A percentile compares a stretch with the other conserved stretches of the same genome.
Conservation (phyloP, 2,329 filamentous ascomycete genomes). For the Colletotrichum costaricense region DNA sequence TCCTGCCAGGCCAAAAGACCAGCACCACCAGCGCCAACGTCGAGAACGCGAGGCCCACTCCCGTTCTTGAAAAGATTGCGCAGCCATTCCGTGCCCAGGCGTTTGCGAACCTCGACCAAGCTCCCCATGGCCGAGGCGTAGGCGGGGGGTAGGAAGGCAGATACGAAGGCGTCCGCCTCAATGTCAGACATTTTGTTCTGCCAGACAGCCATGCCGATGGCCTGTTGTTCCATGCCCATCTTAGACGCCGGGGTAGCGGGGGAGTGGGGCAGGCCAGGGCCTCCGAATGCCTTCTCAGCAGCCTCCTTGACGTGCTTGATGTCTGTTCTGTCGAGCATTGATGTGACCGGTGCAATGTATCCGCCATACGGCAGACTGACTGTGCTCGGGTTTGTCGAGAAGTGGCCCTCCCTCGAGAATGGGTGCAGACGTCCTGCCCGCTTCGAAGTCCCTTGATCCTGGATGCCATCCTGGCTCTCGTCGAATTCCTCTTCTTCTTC, state of each 20-base stretch:
- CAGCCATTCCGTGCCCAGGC: constrained; percentile 78
- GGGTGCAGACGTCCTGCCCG: constrained; percentile 73
- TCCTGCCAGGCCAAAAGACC: constrained; percentile 82
- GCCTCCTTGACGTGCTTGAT: constrained; percentile 80
- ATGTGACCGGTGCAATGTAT: constrained; percentile 76
- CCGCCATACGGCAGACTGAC: constrained; percentile 78
- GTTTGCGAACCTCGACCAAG: constrained; percentile 78
- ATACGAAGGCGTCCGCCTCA: constrained; percentile 79
- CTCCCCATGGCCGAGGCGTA: constrained; percentile 76
- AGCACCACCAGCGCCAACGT: constrained; percentile 80
- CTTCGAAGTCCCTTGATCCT: constrained; percentile 18
- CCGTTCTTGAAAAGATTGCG: constrained; percentile 67
- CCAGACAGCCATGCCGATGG: constrained; percentile 72
- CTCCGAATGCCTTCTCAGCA: constrained; percentile 82
- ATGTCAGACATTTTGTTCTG: constrained; percentile 78
- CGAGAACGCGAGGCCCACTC: constrained; percentile 71
- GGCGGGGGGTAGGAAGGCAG: constrained; percentile 75
- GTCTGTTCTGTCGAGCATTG: constrained; percentile 75
- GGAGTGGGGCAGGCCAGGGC: constrained; percentile 79
- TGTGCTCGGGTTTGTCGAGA: constrained; percentile 78
- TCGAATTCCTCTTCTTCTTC: constrained; percentile 49
- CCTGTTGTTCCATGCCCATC: constrained; percentile 69
- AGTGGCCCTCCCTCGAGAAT: constrained; percentile 79
- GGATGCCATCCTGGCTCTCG: constrained; percentile 39
- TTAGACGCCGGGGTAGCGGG: constrained; percentile 73